Base-by-base conservation (phyloP, 2,329 filamentous ascomycete genomes). In the Fusarium buxicola region DNA sequence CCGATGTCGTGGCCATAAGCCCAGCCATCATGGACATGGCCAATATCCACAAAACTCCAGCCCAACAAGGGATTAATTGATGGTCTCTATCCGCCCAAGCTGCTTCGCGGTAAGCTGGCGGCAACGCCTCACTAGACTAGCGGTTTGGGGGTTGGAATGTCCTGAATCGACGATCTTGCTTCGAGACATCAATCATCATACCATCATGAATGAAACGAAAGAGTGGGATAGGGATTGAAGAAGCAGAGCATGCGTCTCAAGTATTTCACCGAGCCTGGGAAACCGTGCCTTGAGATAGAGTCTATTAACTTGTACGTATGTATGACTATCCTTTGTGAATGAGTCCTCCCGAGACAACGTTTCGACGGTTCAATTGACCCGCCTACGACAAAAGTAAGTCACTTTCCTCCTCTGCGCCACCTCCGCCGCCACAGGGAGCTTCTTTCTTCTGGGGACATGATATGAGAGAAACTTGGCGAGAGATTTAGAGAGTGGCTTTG, bases 71-170 rank as follows among this genome's bases (percentile, higher is more conserved):
- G 15, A 55, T 53, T 47, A 52, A 59, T 58, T 55, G 53, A 54
- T 66, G 49, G 59, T 63, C 59, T 59, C 63, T 57, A 63, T 67
- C 53, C 31, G 46, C 38, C 62, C 50, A 44, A 51, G 48, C 48
- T 61, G 46, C 51, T 61, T 58, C 43, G 43, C 31, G 60, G 21
- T 59, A 59, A 65, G 53, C 57, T 66, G 65, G 58, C 60, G 56
- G 43, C 27, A 58, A 41, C 55, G 50, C 52, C 51, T 65, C 34
- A 16, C 28, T 49, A 52, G 49, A 55, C 56, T 65, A 68, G 38
- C 36, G 49, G 45, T 40, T 35, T 58, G 56, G 60, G 57, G 60
- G 51, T 38, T 45, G 53, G 53, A 66, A 55, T 56, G 48, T 35
- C 41, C 45, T 35, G 30, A 49, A 63, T 55, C 49, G 62, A 48